Evolutionary conservation across 2,329 filamentous ascomycete species (phyloP).

Genomic region (Paraphaeosphaeria minitans): DNA sequence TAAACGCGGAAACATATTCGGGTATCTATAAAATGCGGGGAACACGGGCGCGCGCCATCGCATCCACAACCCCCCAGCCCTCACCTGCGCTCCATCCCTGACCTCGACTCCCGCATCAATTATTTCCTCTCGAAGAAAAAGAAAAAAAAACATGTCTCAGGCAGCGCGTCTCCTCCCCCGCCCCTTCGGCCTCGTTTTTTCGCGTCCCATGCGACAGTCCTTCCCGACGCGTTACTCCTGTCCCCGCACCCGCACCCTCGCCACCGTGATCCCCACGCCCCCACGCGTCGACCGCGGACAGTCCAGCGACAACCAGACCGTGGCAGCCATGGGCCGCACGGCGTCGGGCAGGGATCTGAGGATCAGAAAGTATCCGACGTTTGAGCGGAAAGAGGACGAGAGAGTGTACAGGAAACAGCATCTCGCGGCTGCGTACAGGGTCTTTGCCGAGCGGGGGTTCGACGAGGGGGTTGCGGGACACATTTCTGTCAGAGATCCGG

Average conservation of each 20-base stretch:
- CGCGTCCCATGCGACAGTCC: not conserved
- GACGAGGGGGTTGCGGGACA: constrained; percentile 53
- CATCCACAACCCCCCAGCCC: not conserved
- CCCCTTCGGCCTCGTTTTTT: not conserved
- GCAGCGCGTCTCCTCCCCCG: not conserved
- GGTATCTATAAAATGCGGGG: constrained; percentile 7
- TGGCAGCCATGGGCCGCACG: constrained; percentile 55
- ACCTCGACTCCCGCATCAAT: not conserved
- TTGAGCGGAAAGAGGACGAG: constrained; percentile 48
- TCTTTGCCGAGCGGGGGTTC: constrained; percentile 48
- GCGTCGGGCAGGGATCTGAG: constrained; percentile 53
- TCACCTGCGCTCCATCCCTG: not conserved
- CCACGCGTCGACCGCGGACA: constrained; percentile 42
- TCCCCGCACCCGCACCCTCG: constrained; percentile 18
- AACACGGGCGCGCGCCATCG: not conserved
- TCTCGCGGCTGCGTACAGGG: constrained; percentile 51
- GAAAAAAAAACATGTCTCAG: not conserved
- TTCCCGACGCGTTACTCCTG: not conserved
- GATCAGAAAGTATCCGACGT: constrained; percentile 53
- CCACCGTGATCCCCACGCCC: constrained; percentile 24
- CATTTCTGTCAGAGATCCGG: constrained; percentile 49
- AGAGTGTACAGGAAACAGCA: constrained; percentile 53
- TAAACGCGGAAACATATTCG: not conserved
- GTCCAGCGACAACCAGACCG: constrained; percentile 47
- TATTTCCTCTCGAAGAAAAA: no score